Conservation (phyloP, 1,284 basidiomycete genomes). For the Trametes pubescens region DNA sequence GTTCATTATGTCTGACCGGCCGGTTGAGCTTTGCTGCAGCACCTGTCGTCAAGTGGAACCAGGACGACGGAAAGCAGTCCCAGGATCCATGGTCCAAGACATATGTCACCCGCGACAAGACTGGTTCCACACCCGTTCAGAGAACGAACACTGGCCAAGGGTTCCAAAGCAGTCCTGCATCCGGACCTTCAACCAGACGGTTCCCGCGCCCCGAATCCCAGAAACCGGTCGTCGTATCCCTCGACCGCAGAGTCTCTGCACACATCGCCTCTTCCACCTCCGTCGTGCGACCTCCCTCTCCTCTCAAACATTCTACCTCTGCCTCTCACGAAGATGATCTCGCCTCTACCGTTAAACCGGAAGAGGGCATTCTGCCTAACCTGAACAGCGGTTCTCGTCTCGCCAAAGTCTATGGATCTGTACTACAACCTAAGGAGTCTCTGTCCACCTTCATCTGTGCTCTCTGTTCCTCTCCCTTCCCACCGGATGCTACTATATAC, state of each 20-base stretch:
- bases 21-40: conserved; percentile 49
- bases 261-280: conserved; percentile 62
- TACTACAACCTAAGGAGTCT: conserved; percentile 79
- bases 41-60: conserved; percentile 71
- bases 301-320: conserved; percentile 57
- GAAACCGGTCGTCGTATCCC: conserved; percentile 42
- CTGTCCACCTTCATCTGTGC: conserved; percentile 71
- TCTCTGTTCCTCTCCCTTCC: conserved; percentile 69
- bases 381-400: conserved; percentile 68
- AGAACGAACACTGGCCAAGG: conserved; percentile 25
- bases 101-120: conserved; percentile 65
- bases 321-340: conserved; percentile 53
- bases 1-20: not conserved
- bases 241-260: conserved; percentile 59
- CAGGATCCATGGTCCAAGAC: conserved; percentile 82
- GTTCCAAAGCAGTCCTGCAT: conserved; percentile 24
- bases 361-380: conserved; percentile 64
- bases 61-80: conserved; percentile 50
- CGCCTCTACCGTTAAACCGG: conserved; percentile 42
- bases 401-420: conserved; percentile 83
- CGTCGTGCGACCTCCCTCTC: conserved; percentile 58
- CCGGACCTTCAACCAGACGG: conserved; percentile 45
- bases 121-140: conserved; percentile 42
- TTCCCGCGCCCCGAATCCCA: conserved; percentile 56
- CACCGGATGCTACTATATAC: conserved; percentile 83